These are phyloP conservation scores for Oryza punctata DNA, from an alignment of 176 grass and related monocot species.

Conservation along the genomic window DNA sequence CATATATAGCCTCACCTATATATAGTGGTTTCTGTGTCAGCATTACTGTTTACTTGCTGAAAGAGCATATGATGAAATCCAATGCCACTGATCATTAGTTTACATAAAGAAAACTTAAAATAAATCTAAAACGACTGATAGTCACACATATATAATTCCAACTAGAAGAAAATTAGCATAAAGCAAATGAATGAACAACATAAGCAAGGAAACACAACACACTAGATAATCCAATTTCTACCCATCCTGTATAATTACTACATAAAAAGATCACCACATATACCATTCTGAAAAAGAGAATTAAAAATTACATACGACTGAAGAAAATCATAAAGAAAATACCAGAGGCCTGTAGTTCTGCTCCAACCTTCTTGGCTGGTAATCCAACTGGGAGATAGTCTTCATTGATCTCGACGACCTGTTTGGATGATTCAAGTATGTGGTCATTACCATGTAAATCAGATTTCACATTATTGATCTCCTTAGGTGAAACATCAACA, in stretches of 20 bases:
- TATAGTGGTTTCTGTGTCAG: conserved; percentile 21
- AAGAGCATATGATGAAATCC: not conserved
- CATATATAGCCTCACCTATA: conserved; percentile 85
- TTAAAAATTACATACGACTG: conserved; percentile 3
- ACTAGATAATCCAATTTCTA: not conserved
- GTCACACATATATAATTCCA: conserved; percentile 10
- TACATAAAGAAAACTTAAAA: not conserved
- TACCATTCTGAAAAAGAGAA: not conserved
- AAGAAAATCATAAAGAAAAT: conserved; percentile 29
- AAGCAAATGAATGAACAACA: conserved; percentile 18
- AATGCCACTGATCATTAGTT: not conserved
- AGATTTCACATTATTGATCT: conserved; percentile 31
- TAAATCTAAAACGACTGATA: not conserved
- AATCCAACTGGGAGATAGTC: conserved; percentile 81
- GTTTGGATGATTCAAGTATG: conserved; percentile 63
- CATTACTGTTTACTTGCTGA: not conserved
- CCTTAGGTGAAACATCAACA: conserved; percentile 38
- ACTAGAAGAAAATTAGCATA: not conserved
- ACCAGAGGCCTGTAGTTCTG: conserved; percentile 93
- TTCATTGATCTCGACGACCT: conserved; percentile 55
- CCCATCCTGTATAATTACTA: not conserved
- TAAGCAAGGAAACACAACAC: not conserved
- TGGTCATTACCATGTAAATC: conserved; percentile 25
- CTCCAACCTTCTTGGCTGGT: conserved; percentile 81
- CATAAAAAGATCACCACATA: not conserved